Evolutionary conservation across 805 yeast species (phyloP).

Genomic region (Torulaspora franciscae): DNA sequence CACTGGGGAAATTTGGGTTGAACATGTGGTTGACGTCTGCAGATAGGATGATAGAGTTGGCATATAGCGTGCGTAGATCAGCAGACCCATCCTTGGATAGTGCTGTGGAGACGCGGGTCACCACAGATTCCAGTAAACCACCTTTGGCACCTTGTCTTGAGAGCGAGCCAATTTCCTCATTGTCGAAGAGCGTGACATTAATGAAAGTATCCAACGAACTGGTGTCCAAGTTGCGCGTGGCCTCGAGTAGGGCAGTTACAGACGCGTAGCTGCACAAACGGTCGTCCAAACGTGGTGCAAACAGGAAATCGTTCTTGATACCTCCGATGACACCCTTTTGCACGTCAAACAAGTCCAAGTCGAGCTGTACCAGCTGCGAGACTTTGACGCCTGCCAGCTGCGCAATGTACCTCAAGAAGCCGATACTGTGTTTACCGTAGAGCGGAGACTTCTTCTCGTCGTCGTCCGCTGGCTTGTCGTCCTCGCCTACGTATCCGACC

Average conservation of each 20-base stretch:
- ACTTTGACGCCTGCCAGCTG: slow-evolving; percentile 54
- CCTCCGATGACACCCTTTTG: slow-evolving; percentile 81
- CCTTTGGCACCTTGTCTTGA: slow-evolving; percentile 81
- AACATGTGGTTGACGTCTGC: slow-evolving; percentile 82
- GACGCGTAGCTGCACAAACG: slow-evolving; percentile 78
- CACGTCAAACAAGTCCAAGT: slow-evolving; percentile 74
- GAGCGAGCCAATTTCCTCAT: slow-evolving; percentile 80
- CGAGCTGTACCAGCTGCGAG: slow-evolving; percentile 60
- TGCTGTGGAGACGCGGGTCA: slow-evolving; percentile 48
- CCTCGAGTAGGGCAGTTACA: slow-evolving; percentile 50
- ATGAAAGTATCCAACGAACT: slow-evolving; percentile 42
- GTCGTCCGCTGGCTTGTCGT: slow-evolving; percentile 40
- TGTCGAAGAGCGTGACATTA: slow-evolving; percentile 64
- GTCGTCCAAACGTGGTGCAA: slow-evolving; percentile 82
- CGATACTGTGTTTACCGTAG: slow-evolving; percentile 62
- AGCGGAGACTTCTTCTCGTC: slow-evolving; percentile 62
- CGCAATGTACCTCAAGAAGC: slow-evolving; percentile 64
- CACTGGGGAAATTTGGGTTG: slow-evolving; percentile 69
- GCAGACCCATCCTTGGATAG: slow-evolving; percentile 24
- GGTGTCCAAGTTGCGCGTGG: slow-evolving; percentile 40
- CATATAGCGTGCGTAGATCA: slow-evolving; percentile 44
- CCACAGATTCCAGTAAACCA: slow-evolving; percentile 60
- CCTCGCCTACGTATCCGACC: slow-evolving; percentile 49
- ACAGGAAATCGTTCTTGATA: slow-evolving; percentile 66
- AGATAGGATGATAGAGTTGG: slow-evolving; percentile 73